Base-by-base conservation (phyloP, 768 basidiomycete genomes). In the Pleurotus giganteus region DNA sequence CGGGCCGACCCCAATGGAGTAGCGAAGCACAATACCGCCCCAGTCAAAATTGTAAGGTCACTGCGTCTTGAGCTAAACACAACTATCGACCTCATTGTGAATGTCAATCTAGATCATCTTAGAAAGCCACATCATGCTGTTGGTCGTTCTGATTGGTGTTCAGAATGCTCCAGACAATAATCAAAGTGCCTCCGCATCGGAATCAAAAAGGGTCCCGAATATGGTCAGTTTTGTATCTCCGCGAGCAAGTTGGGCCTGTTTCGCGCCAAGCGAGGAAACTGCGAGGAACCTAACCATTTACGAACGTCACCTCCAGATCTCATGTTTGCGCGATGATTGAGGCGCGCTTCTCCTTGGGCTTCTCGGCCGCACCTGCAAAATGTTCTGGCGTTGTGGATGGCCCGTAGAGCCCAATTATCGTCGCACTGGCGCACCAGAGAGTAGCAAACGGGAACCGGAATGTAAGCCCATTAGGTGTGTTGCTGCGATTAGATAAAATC, bases 211-310 rank as follows among this genome's bases (percentile, higher is more conserved):
- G 17, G 34, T 17, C 11, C 49, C 34, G 23, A 32, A 51, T 34
- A 51, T 9, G 49, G 49, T 36, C 29, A 47, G n/a, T 37, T 31
- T 51, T 51, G 29, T 21, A 37, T 23, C 34, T 37, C 49, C 49
- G 49, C 49, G 49, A 37, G 13, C n/a, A n/a, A 19, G n/a, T 24
- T 29, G 46, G 1, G 26, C 6, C 21, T 19, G 43, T 13, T 47
- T 47, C 17, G 28, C n/a, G n/a, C n/a, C n/a, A n/a, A n/a, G n/a
- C n/a, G n/a, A n/a, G n/a, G n/a, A n/a, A n/a, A n/a, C n/a, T n/a
- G n/a, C n/a, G n/a, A n/a, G 21, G 43, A 45, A 45, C 26, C 28
- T 26, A 47, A 47, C 46, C 39, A 41, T 41, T 41, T 41, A 8
- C 31, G 39, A 41, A 17, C 32, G 32, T 8, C 15, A 7, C 7